These are phyloP conservation scores for Penicillium sp. DNA, from an alignment of 2,329 filamentous ascomycete species.

Conservation along the genomic window DNA sequence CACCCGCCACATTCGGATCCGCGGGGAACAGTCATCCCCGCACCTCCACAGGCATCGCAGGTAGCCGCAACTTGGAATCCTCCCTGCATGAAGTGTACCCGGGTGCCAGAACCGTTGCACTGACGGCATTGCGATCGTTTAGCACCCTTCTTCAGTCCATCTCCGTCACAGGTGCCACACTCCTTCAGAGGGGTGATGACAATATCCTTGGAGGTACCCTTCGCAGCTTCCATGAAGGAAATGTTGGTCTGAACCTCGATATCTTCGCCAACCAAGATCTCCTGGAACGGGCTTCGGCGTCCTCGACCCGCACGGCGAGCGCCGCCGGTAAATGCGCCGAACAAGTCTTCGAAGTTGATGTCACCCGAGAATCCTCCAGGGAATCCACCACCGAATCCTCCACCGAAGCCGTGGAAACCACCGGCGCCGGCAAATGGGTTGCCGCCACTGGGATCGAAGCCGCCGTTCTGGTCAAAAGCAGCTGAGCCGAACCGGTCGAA, in stretches of 20 bases:
- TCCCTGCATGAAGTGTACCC: conserved; percentile 80
- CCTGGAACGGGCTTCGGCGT: conserved; percentile 61
- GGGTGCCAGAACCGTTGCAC: conserved; percentile 77
- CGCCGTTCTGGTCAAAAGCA: conserved; percentile 57
- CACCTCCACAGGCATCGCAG: conserved; percentile 71
- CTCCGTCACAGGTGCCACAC: conserved; percentile 75
- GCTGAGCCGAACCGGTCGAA: conserved; percentile 85
- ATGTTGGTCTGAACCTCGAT: conserved; percentile 91
- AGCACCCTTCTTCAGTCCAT: conserved; percentile 71
- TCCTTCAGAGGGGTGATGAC: conserved; percentile 69
- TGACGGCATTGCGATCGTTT: conserved; percentile 64
- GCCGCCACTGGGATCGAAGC: conserved; percentile 64
- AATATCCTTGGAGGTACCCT: conserved; percentile 81
- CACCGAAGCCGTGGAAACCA: conserved; percentile 51
- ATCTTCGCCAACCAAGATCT: conserved; percentile 84
- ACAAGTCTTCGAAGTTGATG: conserved; percentile 94
- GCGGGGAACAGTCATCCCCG: conserved; percentile 64
- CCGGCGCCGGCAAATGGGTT: conserved; percentile 52
- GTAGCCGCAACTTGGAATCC: conserved; percentile 95
- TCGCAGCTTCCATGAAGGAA: conserved; percentile 91
- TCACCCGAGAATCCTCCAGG: conserved; percentile 64
- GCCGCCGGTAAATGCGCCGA: conserved; percentile 70
- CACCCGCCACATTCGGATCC: conserved; percentile 75
- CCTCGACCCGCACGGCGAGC: conserved; percentile 45
- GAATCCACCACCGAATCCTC: conserved; percentile 43